Base-by-base conservation (phyloP, 352 stramenopile species). In the Pythium utonaiense region DNA sequence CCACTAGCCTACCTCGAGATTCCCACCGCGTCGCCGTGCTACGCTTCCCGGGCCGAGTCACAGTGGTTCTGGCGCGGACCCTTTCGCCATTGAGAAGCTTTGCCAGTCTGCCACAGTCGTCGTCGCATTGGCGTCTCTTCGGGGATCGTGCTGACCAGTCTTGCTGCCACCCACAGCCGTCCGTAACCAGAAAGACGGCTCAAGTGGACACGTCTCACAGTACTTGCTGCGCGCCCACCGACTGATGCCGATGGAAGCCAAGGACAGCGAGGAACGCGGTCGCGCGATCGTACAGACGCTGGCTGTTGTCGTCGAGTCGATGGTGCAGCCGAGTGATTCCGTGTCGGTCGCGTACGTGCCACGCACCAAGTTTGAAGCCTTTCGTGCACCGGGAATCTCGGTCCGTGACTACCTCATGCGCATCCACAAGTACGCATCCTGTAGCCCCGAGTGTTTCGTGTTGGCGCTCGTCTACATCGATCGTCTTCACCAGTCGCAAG, bases 391-490 rank as follows among this genome's bases (percentile, higher is more conserved):
- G 0, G 80, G 79, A 33, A 95, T 95, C 60, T 92, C 83, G 17
- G 80, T 95, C 24, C 77, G 80, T 8, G 85, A 95, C 72, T 95
- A 95, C 66, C 71, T 95, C 41, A 65, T 74, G 70, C 81, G 85
- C 49, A 99, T 99, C 69, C 91, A 98, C 70, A 98, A 98, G 74
- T 99, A 99, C 74, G 95, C 97, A 30, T 96, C 87, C 34, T 99
- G 97, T 76, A 99, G 95, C 62, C 96, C 95, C 41, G 96, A 99
- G 70, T 99, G 97, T 71, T 99, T 99, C 71, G 94, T 99, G 42
- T 77, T 99, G 8, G 93, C 96, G 34, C 90, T 99, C 31, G 97
- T 99, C 41, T 99, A 99, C 80, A 99, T 99, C 57, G 97, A 99
- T 73, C 91, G 97, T 1, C 81, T 99, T 42, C 98, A 99, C 62